A percentile compares a stretch with the other conserved stretches of the same genome.
Conservation (phyloP, 2,329 filamentous ascomycete species). For the Epichloe elymi region DNA sequence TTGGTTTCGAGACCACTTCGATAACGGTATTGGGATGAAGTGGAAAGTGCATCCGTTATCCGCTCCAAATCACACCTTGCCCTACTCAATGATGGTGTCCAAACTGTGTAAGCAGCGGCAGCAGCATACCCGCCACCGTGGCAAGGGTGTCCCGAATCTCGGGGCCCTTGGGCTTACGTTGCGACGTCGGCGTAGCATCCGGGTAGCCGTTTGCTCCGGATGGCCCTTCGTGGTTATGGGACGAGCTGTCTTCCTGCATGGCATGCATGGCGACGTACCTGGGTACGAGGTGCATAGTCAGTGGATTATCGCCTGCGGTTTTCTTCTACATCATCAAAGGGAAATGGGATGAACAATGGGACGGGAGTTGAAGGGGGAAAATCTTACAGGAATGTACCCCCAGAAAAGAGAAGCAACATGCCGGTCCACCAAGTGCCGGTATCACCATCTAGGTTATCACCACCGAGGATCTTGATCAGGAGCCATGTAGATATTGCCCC, state of each 20-base stretch:
- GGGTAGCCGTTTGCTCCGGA: constrained; percentile 38
- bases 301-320: not conserved
- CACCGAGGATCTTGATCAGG: constrained; percentile 59
- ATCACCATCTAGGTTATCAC: constrained; percentile 43
- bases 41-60: not conserved
- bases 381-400: constrained; percentile 88
- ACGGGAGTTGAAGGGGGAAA: not conserved
- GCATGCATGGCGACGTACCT: constrained; percentile 98
- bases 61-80: not conserved
- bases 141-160: constrained; percentile 57
- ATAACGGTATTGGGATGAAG: not conserved
- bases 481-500: constrained; percentile 78
- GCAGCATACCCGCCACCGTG: constrained; percentile 62
- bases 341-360: not conserved
- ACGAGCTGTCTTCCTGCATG: constrained; percentile 64
- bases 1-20: too few species aligned
- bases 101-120: constrained; percentile 65
- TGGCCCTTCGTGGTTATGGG: constrained; percentile 38
- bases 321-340: not conserved
- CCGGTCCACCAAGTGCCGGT: constrained; percentile 78
- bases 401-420: constrained; percentile 86
- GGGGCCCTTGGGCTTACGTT: constrained; percentile 40
- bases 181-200: constrained; percentile 29
- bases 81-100: constrained; percentile 47
- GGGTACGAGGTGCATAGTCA: not conserved